Evolutionary conservation across 345 rosid genomes (phyloP).

Genomic region (Acer yangbiense): DNA sequence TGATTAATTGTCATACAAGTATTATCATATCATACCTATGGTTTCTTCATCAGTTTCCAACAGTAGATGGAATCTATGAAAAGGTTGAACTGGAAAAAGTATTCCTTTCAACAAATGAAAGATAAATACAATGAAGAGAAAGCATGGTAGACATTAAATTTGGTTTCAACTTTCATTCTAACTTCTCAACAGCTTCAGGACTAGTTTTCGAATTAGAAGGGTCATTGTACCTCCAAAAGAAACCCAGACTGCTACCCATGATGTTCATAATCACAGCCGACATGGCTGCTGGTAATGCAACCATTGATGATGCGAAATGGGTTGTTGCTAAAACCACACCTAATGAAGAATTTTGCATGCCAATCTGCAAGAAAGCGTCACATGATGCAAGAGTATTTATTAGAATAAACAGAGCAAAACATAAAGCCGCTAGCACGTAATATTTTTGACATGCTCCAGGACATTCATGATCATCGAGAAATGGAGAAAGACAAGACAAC

Average conservation of each 20-base stretch:
- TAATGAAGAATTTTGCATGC: constrained; percentile 73
- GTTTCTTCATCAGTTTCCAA: no score
- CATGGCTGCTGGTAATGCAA: constrained; percentile 57
- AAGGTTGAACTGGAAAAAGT: not conserved
- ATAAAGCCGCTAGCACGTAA: not conserved
- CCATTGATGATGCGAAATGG: constrained; percentile 63
- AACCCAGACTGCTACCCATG: constrained; percentile 62
- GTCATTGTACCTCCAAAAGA: constrained; percentile 50
- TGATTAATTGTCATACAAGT: no score
- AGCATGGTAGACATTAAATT: not conserved
- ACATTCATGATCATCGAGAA: not conserved
- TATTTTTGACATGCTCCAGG: not conserved
- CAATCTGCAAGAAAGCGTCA: constrained; percentile 41
- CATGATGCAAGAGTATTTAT: not conserved
- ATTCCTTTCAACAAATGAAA: not conserved
- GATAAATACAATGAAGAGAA: not conserved
- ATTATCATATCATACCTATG: no score
- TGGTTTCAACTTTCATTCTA: not conserved
- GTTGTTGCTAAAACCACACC: constrained; percentile 67
- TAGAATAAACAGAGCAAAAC: not conserved
- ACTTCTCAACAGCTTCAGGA: constrained; percentile 14
- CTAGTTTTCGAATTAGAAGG: constrained; percentile 26
- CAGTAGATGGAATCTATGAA: not conserved
- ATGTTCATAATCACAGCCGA: constrained; percentile 73
- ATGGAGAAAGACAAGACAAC: not conserved